Evolutionary conservation across 2,329 filamentous ascomycete species (phyloP).

Genomic region (Hymenoscyphus repandus): DNA sequence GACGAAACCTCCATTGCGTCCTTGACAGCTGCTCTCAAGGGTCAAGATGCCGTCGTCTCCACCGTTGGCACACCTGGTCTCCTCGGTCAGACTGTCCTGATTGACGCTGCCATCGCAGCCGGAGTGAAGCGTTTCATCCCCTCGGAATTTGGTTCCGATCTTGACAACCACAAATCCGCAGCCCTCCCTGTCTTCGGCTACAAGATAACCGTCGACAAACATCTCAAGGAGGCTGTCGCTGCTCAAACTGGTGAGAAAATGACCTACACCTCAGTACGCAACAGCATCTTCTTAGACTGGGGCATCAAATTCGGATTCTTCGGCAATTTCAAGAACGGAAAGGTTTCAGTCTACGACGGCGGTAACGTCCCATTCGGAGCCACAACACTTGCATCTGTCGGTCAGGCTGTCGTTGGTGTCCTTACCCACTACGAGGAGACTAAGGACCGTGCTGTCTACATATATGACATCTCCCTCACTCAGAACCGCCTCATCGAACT

Average conservation of each 20-base stretch:
- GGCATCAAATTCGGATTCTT: conserved; percentile 39
- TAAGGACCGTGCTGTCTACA: conserved; percentile 44
- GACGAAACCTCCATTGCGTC: conserved; percentile 29
- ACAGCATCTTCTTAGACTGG: conserved; percentile 57
- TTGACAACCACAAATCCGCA: conserved; percentile 34
- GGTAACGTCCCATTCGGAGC: conserved; percentile 44
- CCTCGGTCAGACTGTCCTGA: conserved; percentile 43
- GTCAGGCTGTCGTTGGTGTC: conserved; percentile 43
- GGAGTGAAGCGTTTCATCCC: conserved; percentile 58
- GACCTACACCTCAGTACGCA: conserved; percentile 51
- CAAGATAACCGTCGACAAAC: conserved; percentile 42
- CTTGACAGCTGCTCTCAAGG: conserved; percentile 43
- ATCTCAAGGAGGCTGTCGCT: conserved; percentile 36
- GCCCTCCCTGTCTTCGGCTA: conserved; percentile 45
- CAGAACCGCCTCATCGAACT: conserved; percentile 37
- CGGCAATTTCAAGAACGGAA: conserved; percentile 38
- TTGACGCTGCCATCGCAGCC: conserved; percentile 53
- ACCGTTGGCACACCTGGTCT: conserved; percentile 35
- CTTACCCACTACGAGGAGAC: conserved; percentile 46
- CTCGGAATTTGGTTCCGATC: conserved; percentile 46
- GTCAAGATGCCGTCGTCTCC: conserved; percentile 54
- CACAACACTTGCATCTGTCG: conserved; percentile 44
- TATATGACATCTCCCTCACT: conserved; percentile 40
- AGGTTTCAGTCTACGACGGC: conserved; percentile 42
- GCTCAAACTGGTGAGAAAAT: conserved; percentile 34